phyloP scores from a whole-genome alignment of 1,284 basidiomycete genomes.

The Melampsora larici-populina region DNA sequence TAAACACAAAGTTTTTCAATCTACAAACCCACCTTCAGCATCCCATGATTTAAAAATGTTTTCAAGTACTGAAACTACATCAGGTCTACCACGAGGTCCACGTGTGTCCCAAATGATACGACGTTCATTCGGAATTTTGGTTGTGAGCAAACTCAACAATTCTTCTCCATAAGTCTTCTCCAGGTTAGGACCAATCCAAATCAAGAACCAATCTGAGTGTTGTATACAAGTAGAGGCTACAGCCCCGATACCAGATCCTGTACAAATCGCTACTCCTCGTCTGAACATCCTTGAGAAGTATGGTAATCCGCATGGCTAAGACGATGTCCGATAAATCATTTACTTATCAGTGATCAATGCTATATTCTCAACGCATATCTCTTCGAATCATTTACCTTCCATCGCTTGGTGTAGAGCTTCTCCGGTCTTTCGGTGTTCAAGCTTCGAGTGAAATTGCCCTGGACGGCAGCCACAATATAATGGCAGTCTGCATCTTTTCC shows the following conservation, averaged over 20 bases:
- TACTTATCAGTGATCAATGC: not conserved
- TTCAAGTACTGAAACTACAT: constrained; percentile 69
- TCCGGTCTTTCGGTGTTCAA: constrained; percentile 67
- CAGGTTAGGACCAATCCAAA: constrained; percentile 64
- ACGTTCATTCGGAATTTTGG: constrained; percentile 66
- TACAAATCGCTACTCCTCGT: constrained; percentile 71
- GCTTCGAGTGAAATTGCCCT: constrained; percentile 67
- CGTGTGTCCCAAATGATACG: constrained; percentile 70
- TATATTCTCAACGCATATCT: not conserved
- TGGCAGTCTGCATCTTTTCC: constrained; percentile 67
- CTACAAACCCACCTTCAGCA: constrained; percentile 62
- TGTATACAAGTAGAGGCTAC: constrained; percentile 71
- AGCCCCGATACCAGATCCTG: constrained; percentile 71
- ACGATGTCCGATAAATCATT: not conserved
- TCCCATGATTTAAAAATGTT: constrained; percentile 66
- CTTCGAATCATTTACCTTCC: constrained; percentile 60
- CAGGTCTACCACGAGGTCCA: constrained; percentile 65
- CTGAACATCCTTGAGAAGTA: constrained; percentile 70
- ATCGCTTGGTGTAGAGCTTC: constrained; percentile 67
- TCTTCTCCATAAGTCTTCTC: constrained; percentile 69
- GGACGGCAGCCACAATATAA: constrained; percentile 70
- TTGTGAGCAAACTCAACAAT: constrained; percentile 66
- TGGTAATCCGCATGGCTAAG: constrained; percentile 73
- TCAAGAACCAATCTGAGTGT: constrained; percentile 64
- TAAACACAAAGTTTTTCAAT: not conserved